Conservation (phyloP, 2,329 filamentous ascomycete species). For the Microdochium nivale region DNA sequence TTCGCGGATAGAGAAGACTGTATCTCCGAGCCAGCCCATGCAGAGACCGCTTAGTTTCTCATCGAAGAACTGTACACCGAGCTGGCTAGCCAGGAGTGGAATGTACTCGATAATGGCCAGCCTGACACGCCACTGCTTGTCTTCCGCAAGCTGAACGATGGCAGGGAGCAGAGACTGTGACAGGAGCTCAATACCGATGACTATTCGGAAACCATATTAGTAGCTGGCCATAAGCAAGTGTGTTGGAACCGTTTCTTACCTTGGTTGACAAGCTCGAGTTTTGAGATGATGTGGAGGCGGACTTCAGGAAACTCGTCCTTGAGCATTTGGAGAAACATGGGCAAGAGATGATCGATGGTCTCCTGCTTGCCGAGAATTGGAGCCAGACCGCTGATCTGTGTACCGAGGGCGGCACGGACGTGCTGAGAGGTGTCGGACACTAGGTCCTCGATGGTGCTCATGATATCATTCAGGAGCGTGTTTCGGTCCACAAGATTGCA, state of each 20-base stretch:
- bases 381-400: slow-evolving; percentile 92
- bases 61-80: slow-evolving; percentile 96
- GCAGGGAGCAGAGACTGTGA: slow-evolving; percentile 94
- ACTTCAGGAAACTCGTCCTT: slow-evolving; percentile 99
- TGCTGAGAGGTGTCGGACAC: slow-evolving; percentile 96
- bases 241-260: slow-evolving; percentile 42
- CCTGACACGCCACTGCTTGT: slow-evolving; percentile 98
- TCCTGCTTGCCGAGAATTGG: slow-evolving; percentile 97
- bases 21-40: slow-evolving; percentile 98
- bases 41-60: slow-evolving; percentile 92
- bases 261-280: slow-evolving; percentile 95
- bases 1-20: slow-evolving; percentile 96
- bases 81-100: slow-evolving; percentile 85
- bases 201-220: slow-evolving; percentile 20
- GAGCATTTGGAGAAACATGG: slow-evolving; percentile 99
- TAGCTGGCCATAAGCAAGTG: neutral
- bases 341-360: slow-evolving; percentile 91
- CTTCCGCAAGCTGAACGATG: slow-evolving; percentile 93
- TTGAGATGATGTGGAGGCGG: slow-evolving; percentile 98
- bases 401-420: slow-evolving; percentile 88
- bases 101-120: slow-evolving; percentile 99
- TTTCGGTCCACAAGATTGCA: slow-evolving; percentile 81
- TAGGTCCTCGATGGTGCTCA: slow-evolving; percentile 91
- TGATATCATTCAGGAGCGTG: slow-evolving; percentile 87
- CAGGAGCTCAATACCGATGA: slow-evolving; percentile 94